Evolutionary conservation across 805 yeast species (phyloP).

Genomic region (Teunomyces cretensis): DNA sequence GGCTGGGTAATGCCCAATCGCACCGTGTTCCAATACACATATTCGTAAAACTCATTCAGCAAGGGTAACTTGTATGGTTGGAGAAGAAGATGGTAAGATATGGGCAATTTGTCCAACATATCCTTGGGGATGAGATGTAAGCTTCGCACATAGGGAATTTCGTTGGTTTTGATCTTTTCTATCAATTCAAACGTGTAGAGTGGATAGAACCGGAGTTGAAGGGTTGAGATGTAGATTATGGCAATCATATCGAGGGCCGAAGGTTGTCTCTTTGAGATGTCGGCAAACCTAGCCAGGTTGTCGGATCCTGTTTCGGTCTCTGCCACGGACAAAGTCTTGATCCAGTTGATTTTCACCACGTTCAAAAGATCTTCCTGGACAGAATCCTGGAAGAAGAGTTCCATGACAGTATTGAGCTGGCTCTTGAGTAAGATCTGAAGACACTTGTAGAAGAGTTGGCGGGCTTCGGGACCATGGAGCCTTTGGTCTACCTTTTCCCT

Average conservation of each 20-base stretch:
- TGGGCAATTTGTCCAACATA: slow-evolving; percentile 38
- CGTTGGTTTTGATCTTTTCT: slow-evolving; percentile 38
- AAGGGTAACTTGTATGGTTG: slow-evolving; percentile 43
- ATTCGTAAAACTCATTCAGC: slow-evolving; percentile 32
- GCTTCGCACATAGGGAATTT: slow-evolving; percentile 51
- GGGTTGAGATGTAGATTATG: slow-evolving; percentile 51
- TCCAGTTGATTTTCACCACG: slow-evolving; percentile 36
- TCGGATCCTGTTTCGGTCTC: not conserved
- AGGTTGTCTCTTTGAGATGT: slow-evolving; percentile 12
- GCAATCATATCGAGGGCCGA: slow-evolving; percentile 31
- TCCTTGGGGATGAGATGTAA: slow-evolving; percentile 38
- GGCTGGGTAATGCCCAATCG: slow-evolving; percentile 4
- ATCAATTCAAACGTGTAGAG: slow-evolving; percentile 51
- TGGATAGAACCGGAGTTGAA: slow-evolving; percentile 47
- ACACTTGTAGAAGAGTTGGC: slow-evolving; percentile 41
- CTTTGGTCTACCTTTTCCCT: slow-evolving; percentile 9
- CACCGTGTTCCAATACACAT: slow-evolving; percentile 14
- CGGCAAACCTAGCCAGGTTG: not conserved
- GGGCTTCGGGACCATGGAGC: slow-evolving; percentile 51
- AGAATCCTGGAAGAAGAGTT: slow-evolving; percentile 10
- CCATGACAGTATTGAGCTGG: slow-evolving; percentile 36
- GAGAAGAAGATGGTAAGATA: slow-evolving; percentile 32
- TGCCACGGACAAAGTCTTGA: slow-evolving; percentile 9
- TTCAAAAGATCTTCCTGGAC: slow-evolving; percentile 15
- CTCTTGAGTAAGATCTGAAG: slow-evolving; percentile 51